Conservation (phyloP, 306 rosid species). For the Cyamopsis tetragonoloba region DNA sequence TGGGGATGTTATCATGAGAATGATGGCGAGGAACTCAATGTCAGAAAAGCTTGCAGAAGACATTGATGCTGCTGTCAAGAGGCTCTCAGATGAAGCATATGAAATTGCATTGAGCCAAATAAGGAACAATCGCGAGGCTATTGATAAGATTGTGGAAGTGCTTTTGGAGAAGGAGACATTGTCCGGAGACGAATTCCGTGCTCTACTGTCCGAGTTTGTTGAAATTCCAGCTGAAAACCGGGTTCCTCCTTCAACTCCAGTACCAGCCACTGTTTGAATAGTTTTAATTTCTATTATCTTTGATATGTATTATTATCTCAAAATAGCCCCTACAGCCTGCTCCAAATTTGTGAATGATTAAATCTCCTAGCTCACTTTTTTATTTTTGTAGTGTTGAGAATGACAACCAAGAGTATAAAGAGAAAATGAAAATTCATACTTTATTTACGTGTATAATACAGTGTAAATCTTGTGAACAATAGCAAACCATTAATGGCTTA, state of each 20-base stretch:
- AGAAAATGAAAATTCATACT: background rate
- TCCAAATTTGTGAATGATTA: constrained; percentile 28
- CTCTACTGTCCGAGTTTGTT: constrained; percentile 62
- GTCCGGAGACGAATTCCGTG: constrained; percentile 84
- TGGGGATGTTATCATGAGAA: constrained; percentile 88
- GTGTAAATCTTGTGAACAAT: background rate
- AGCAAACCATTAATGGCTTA: background rate
- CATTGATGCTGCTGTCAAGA: constrained; percentile 78
- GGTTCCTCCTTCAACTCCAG: constrained; percentile 52
- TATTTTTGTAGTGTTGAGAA: constrained; percentile 23
- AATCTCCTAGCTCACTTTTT: constrained; percentile 16
- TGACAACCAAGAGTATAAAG: constrained; percentile 29
- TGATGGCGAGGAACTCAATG: constrained; percentile 99
- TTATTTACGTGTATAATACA: background rate
- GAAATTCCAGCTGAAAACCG: constrained; percentile 86
- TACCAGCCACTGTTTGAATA: constrained; percentile 61
- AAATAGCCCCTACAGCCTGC: constrained; percentile 25
- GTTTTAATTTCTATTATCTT: constrained; percentile 23
- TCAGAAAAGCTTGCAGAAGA: constrained; percentile 92
- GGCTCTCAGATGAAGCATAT: constrained; percentile 71
- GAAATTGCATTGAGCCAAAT: constrained; percentile 67
- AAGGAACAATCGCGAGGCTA: constrained; percentile 92
- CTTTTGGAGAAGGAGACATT: constrained; percentile 85
- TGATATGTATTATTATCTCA: constrained; percentile 26
- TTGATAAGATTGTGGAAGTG: constrained; percentile 84